Evolutionary conservation across 306 rosid genomes (phyloP).

Genomic region (Prosopis cineraria): DNA sequence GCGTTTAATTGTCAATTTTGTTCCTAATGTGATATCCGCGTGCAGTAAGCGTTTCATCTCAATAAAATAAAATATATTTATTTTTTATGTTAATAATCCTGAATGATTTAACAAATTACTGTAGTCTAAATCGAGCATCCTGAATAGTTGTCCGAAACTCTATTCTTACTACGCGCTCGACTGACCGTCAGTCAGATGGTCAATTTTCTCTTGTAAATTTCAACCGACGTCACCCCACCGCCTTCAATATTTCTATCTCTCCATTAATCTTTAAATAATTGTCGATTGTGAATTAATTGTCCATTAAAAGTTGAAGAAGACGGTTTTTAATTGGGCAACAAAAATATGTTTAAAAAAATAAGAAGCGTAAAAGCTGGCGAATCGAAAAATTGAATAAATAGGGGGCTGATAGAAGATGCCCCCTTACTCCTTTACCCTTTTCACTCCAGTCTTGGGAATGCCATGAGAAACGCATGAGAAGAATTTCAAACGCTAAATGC

Average conservation of each 20-base stretch:
- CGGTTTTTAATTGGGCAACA: neutral
- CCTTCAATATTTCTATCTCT: neutral
- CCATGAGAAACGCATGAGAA: slow-evolving; percentile 41
- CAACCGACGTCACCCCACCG: slow-evolving; percentile 25
- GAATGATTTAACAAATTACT: neutral
- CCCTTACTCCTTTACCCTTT: neutral
- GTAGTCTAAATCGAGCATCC: neutral
- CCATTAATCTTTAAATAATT: neutral
- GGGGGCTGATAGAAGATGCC: slow-evolving; percentile 35
- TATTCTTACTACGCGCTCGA: neutral
- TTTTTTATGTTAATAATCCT: neutral
- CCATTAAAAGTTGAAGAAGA: neutral
- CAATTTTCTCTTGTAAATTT: slow-evolving; percentile 9
- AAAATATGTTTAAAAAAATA: neutral
- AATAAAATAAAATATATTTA: neutral
- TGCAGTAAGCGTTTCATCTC: slow-evolving; percentile 34
- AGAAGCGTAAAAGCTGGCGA: neutral
- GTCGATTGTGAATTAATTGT: neutral
- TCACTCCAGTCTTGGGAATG: slow-evolving; percentile 7
- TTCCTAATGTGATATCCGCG: slow-evolving; percentile 32
- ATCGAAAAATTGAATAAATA: slow-evolving; percentile 39
- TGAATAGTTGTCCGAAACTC: slow-evolving; percentile 1
- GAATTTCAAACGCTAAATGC: slow-evolving; percentile 27
- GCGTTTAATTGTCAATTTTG: neutral
- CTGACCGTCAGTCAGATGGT: neutral